Conservation (phyloP, 306 rosid genomes). For the Ochetophila trinervis region DNA sequence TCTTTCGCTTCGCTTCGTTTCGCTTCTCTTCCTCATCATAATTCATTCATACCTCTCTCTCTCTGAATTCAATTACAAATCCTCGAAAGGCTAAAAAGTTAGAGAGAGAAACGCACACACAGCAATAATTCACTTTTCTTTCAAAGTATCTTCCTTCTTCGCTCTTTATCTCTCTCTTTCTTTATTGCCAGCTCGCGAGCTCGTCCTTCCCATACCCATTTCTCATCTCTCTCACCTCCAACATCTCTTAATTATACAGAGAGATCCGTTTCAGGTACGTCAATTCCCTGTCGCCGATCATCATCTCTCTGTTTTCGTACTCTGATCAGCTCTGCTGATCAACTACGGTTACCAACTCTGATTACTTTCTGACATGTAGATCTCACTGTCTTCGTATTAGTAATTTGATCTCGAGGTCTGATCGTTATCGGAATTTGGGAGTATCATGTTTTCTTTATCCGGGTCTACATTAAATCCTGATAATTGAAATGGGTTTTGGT, state of each 20-base stretch:
- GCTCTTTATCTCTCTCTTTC: slow-evolving; percentile 26
- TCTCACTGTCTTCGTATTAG: slow-evolving; percentile 29
- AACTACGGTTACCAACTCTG: not conserved
- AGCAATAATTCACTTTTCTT: slow-evolving; percentile 77
- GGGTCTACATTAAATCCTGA: slow-evolving; percentile 20
- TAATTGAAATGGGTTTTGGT: slow-evolving; percentile 34
- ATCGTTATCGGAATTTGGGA: slow-evolving; percentile 12
- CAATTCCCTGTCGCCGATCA: slow-evolving; percentile 28
- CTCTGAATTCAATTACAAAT: slow-evolving; percentile 36
- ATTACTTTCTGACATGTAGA: slow-evolving; percentile 20
- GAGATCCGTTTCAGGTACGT: slow-evolving; percentile 63
- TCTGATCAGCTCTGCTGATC: slow-evolving; percentile 24
- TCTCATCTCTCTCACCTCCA: slow-evolving; percentile 30
- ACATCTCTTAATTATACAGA: slow-evolving; percentile 24
- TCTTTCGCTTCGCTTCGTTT: slow-evolving; percentile 3
- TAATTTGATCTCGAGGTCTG: slow-evolving; percentile 13
- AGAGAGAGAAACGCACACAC: slow-evolving; percentile 50
- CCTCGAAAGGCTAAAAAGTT: slow-evolving; percentile 84
- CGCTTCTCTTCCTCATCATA: slow-evolving; percentile 22
- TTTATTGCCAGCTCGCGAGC: slow-evolving; percentile 80
- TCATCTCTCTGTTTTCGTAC: not conserved
- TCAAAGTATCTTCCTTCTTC: slow-evolving; percentile 29
- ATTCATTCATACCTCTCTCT: not conserved
- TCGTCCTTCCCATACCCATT: slow-evolving; percentile 55
- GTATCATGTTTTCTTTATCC: slow-evolving; percentile 24